These are phyloP conservation scores for Plasmodium malariae DNA, from an alignment of 169 alveolate species.

Conservation along the genomic window DNA sequence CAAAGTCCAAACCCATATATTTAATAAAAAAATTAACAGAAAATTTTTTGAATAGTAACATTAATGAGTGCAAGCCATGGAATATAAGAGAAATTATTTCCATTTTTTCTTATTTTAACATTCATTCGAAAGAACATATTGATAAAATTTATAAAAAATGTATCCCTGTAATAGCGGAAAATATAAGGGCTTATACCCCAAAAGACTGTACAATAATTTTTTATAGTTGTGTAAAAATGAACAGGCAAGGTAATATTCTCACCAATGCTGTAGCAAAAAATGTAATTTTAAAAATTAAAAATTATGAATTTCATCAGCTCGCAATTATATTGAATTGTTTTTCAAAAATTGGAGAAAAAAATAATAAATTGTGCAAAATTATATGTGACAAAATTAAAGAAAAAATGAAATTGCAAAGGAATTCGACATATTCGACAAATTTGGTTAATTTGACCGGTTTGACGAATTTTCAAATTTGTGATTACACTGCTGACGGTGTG, in stretches of 20 bases:
- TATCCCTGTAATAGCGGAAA: slow-evolving; percentile 34
- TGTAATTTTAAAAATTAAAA: slow-evolving; percentile 20
- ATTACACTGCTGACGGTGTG: no score
- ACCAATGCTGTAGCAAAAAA: slow-evolving; percentile 26
- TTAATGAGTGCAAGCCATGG: slow-evolving; percentile 26
- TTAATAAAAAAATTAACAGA: slow-evolving; percentile 39
- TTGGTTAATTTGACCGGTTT: no score
- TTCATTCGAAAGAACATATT: slow-evolving; percentile 13
- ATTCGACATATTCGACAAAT: no score
- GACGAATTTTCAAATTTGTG: no score
- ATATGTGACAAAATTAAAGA: slow-evolving; percentile 45
- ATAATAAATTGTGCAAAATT: slow-evolving; percentile 43
- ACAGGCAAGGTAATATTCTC: slow-evolving; percentile 30
- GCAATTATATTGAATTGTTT: slow-evolving; percentile 49
- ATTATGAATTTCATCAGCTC: slow-evolving; percentile 38
- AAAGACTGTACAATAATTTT: slow-evolving; percentile 50
- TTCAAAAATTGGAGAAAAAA: slow-evolving; percentile 44
- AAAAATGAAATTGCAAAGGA: background rate
- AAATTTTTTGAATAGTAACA: slow-evolving; percentile 14
- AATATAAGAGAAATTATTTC: slow-evolving; percentile 51
- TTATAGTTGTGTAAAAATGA: slow-evolving; percentile 42
- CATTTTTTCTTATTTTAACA: slow-evolving; percentile 45
- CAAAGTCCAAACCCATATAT: slow-evolving; percentile 25
- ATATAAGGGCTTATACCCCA: slow-evolving; percentile 31
- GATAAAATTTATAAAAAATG: slow-evolving; percentile 36